Evolutionary conservation across 78 protist genomes (phyloP).

Genomic region (Chrysochromulina parva): DNA sequence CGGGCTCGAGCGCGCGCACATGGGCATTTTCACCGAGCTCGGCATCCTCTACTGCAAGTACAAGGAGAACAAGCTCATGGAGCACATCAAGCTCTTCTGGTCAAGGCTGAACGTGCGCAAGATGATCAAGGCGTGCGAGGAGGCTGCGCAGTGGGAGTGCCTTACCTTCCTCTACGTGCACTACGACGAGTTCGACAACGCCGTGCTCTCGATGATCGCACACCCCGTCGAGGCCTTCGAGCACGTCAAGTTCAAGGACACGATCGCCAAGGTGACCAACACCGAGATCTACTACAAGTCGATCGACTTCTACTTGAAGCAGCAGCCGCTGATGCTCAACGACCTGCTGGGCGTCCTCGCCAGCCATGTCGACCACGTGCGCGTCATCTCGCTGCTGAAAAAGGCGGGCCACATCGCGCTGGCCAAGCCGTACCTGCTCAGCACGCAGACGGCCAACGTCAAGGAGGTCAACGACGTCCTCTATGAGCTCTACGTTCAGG

Average conservation of each 20-base stretch:
- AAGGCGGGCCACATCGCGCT: constrained; percentile 70
- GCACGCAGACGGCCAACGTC: constrained; percentile 49
- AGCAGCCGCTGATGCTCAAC: constrained; percentile 59
- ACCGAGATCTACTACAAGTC: constrained; percentile 92
- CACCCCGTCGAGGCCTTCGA: constrained; percentile 95
- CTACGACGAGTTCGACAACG: constrained; percentile 97
- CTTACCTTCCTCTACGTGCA: constrained; percentile 89
- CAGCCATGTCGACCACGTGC: constrained; percentile 51
- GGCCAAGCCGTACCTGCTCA: constrained; percentile 76
- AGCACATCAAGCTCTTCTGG: constrained; percentile 90
- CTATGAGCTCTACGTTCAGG: constrained; percentile 92
- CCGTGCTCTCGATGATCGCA: constrained; percentile 89
- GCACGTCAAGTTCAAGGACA: constrained; percentile 85
- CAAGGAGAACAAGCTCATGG: constrained; percentile 85
- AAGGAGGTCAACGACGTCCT: constrained; percentile 92
- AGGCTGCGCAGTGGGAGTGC: constrained; percentile 89
- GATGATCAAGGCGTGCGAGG: constrained; percentile 83
- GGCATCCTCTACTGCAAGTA: constrained; percentile 92
- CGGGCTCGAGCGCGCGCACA: constrained; percentile 93
- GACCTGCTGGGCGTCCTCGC: constrained; percentile 87
- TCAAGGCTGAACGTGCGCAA: constrained; percentile 90
- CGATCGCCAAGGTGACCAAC: constrained; percentile 86
- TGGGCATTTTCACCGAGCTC: constrained; percentile 98
- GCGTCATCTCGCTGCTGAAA: constrained; percentile 79
- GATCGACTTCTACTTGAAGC: constrained; percentile 82